Conservation (phyloP, 2,329 filamentous ascomycete species). For the Cephalotrichum gorgonifer region DNA sequence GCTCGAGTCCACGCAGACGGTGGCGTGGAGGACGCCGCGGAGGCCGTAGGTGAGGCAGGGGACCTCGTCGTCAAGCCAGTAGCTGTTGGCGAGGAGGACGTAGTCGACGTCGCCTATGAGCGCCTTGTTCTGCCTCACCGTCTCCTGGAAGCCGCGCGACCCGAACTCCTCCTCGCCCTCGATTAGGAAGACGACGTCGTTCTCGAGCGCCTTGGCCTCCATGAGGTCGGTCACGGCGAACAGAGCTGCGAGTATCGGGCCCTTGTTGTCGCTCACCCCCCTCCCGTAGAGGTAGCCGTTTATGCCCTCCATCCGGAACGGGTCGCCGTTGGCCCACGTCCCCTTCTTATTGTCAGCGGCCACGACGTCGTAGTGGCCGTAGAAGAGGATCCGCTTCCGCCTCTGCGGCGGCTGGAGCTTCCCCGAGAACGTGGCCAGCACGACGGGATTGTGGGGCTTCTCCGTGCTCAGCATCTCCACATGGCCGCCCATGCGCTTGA, state of each 20-base stretch:
- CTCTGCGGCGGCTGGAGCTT: constrained; percentile 54
- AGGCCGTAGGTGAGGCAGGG: constrained; percentile 93
- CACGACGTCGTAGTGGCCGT: constrained; percentile 97
- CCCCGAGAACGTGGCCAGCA: constrained; percentile 78
- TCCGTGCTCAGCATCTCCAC: constrained; percentile 84
- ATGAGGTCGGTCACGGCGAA: constrained; percentile 87
- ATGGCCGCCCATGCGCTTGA: constrained; percentile 82
- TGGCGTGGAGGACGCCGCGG: constrained; percentile 87
- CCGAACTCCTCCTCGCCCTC: constrained; percentile 96
- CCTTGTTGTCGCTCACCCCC: constrained; percentile 97
- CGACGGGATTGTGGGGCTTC: constrained; percentile 78
- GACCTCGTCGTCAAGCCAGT: constrained; percentile 94
- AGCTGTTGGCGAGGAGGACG: constrained; percentile 92
- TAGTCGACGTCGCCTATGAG: constrained; percentile 88
- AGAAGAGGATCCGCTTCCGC: constrained; percentile 85
- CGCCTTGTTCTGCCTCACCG: constrained; percentile 68
- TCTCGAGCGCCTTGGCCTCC: constrained; percentile 71
- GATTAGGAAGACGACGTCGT: constrained; percentile 87
- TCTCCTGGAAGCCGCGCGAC: constrained; percentile 79
- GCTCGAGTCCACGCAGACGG: constrained; percentile 74
- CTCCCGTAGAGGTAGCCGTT: constrained; percentile 92
- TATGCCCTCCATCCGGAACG: constrained; percentile 79
- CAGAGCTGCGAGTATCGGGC: constrained; percentile 84
- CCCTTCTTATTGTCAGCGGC: constrained; percentile 71
- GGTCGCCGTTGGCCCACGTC: constrained; percentile 63